A percentile compares a stretch with the other conserved stretches of the same genome.
These are phyloP conservation scores for Lepiota subincarnata DNA, from an alignment of 768 basidiomycete genomes.

Conservation along the genomic window DNA sequence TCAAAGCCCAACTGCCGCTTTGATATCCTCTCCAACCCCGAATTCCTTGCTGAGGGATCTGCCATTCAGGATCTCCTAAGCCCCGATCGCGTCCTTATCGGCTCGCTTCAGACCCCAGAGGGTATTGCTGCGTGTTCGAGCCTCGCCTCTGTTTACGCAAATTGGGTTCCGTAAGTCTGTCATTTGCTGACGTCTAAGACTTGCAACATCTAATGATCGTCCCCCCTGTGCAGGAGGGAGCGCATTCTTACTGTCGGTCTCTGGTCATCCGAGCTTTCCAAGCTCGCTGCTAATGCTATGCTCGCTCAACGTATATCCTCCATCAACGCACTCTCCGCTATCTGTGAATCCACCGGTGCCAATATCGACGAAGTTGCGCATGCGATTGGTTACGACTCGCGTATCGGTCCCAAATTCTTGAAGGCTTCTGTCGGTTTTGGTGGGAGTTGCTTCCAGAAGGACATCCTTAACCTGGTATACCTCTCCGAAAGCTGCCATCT, in stretches of 20 bases:
- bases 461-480: conserved; percentile 98
- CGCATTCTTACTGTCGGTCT: conserved; percentile 91
- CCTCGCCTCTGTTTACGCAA: conserved; percentile 79
- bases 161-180: conserved; percentile 90
- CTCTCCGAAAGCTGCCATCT: conserved; percentile 91
- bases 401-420: conserved; percentile 93
- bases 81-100: conserved; percentile 96
- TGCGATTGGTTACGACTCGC: conserved; percentile 90
- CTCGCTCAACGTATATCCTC: conserved; percentile 99
- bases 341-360: conserved; percentile 98
- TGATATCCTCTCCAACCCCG: conserved; percentile 98
- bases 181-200: conserved; percentile 1
- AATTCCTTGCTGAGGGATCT: conserved; percentile 98
- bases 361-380: conserved; percentile 97
- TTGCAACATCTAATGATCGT: not conserved
- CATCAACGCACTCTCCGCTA: conserved; percentile 95
- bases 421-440: conserved; percentile 96
- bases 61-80: conserved; percentile 84
- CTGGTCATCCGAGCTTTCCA: conserved; percentile 98
- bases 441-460: conserved; percentile 99
- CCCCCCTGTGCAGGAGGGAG: conserved; percentile 44
- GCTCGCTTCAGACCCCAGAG: conserved; percentile 86
- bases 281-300: conserved; percentile 99
- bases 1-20: conserved; percentile 88
- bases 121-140: conserved; percentile 78